phyloP scores from a whole-genome alignment of 441 rosid genomes.

The Lepidium campestre region DNA sequence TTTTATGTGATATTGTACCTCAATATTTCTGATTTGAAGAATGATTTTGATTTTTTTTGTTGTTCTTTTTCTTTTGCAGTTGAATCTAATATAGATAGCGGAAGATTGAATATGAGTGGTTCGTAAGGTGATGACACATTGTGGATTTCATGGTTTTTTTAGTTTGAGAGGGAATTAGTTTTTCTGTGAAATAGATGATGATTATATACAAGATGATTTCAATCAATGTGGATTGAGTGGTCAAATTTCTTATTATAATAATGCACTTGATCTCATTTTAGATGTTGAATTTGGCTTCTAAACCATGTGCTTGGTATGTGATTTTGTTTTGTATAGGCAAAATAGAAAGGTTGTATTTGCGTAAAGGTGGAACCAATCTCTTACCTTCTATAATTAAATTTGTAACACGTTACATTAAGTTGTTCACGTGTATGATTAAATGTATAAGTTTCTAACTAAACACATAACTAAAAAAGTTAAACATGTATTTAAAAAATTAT shows the following conservation, averaged over 20 bases:
- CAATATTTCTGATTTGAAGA: not conserved
- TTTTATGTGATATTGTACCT: not conserved
- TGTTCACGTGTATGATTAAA: too few relatives aligned
- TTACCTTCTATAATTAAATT: too few relatives aligned
- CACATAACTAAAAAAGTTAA: too few relatives aligned
- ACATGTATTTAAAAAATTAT: too few relatives aligned
- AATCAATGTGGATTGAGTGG: constrained; percentile 86
- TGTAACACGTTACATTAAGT: too few relatives aligned
- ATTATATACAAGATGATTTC: constrained; percentile 90
- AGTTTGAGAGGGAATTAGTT: constrained; percentile 76
- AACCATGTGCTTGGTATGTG: too few relatives aligned
- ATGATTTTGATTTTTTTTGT: not conserved
- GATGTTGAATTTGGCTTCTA: constrained; percentile 88
- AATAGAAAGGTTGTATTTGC: too few relatives aligned
- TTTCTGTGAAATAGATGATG: constrained; percentile 92
- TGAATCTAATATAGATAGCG: constrained; percentile 73
- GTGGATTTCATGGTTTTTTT: constrained; percentile 97
- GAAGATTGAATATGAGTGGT: constrained; percentile 84
- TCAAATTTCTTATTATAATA: constrained; percentile 80
- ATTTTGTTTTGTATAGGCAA: too few relatives aligned
- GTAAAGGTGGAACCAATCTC: too few relatives aligned
- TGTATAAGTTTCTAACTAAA: too few relatives aligned
- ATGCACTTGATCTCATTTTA: constrained; percentile 83
- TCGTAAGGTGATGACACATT: constrained; percentile 90
- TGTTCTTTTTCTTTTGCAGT: constrained; percentile 24